Base-by-base conservation (phyloP, 2,329 filamentous ascomycete genomes). In the Ceratocystis alfenasii region DNA sequence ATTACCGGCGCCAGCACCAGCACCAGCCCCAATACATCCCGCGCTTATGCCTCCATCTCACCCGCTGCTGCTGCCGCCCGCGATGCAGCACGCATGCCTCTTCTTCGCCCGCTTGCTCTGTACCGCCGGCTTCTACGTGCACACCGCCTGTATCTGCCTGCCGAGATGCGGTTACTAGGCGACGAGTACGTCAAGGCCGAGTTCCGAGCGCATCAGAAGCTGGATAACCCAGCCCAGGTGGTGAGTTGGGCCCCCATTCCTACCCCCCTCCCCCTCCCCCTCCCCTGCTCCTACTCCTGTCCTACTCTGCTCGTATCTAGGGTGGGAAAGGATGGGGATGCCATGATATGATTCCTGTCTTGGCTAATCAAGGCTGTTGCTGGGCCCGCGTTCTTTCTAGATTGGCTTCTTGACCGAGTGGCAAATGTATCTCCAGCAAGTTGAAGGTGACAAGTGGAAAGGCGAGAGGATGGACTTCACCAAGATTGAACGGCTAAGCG, bases 351-450 rank as follows among this genome's bases (percentile, higher is more conserved):
- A 12, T 36, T 36, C 33, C 33, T 12, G 33, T 36, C 33, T 36
- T 36, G 33, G 33, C 33, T 36, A 36, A 36, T 36, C 1, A 36
- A 36, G 33, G 33, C 33, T 12, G 33, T 10, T 36, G 33, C 8
- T 36, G n/a, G n/a, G 45, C 15, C 45, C 10, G 17, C 46, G 46
- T 50, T n/a, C 22, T 50, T 22, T 63, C 15, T 70, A 95, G 90
- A 90, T 97, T 71, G 94, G 93, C 1, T 99, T 99, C 75, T 80
- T 99, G 70, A 93, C 89, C 0, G 92, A 97, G 75, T 99, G 93
- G 93, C 94, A 99, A 75, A 78, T 90, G 64, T 99, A 97, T 73
- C 92, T 91, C 1, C 93, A 99, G 74, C 87, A 90, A 73, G 78
- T 99, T 17, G 93, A 97, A 73, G 93, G 92, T 0, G 87, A 95